Conservation (phyloP, 2,329 filamentous ascomycete genomes). For the Scleromitrula shiraiana region DNA sequence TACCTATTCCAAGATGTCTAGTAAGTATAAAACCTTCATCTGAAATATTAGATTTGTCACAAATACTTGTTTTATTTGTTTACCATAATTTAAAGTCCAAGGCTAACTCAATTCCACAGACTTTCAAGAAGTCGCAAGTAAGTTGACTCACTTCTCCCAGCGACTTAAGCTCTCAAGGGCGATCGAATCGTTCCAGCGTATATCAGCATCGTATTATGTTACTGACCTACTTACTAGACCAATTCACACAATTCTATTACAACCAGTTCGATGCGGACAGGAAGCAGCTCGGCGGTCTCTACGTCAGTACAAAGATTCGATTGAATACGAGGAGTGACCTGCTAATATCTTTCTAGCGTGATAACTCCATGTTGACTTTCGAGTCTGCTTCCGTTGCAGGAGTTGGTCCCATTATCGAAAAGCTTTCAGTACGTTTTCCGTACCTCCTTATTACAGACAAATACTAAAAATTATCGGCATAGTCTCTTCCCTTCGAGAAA, state of each 20-base stretch:
- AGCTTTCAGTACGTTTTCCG: slow-evolving; percentile 60
- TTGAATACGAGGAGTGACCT: slow-evolving; percentile 7
- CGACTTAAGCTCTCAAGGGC: neutral
- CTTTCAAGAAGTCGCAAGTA: slow-evolving; percentile 36
- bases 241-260: slow-evolving; percentile 92
- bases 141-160: slow-evolving; percentile 13
- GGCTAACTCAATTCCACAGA: slow-evolving; percentile 27
- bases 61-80: neutral
- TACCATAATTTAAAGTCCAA: neutral
- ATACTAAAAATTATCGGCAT: slow-evolving; percentile 15
- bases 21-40: too few species aligned
- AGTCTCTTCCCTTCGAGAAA: slow-evolving; percentile 74
- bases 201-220: neutral
- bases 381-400: slow-evolving; percentile 65
- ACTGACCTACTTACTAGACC: slow-evolving; percentile 59
- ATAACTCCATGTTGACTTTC: slow-evolving; percentile 88
- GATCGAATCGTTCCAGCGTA: neutral
- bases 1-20: slow-evolving; percentile 24
- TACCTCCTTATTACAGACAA: neutral
- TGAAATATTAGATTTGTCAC: neutral
- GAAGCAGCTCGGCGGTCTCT: slow-evolving; percentile 57
- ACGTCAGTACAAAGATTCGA: slow-evolving; percentile 51
- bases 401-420: slow-evolving; percentile 60
- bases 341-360: slow-evolving; percentile 47
- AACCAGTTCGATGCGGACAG: slow-evolving; percentile 73